Evolutionary conservation across 1,284 basidiomycete genomes (phyloP).

Genomic region (Cyathus olla): DNA sequence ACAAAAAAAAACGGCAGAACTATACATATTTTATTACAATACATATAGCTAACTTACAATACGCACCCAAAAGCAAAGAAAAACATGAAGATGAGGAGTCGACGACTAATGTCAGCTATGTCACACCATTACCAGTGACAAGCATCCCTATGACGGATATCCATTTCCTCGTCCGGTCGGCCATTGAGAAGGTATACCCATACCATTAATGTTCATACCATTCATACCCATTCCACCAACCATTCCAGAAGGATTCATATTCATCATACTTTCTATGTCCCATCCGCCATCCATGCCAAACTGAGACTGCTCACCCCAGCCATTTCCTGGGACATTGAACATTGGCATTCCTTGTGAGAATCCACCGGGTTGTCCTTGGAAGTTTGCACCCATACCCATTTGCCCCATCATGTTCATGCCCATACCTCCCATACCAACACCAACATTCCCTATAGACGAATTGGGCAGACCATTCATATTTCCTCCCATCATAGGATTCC

Average conservation of each 20-base stretch:
- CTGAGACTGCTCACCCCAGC: conserved; percentile 5
- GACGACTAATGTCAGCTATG: no score
- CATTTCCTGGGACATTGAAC: neutral
- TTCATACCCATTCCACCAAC: conserved; percentile 4
- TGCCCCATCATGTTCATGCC: conserved; percentile 5
- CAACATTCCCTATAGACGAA: conserved; percentile 1
- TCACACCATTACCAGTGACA: neutral
- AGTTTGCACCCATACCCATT: conserved; percentile 3
- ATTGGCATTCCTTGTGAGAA: conserved; percentile 2
- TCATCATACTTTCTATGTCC: conserved; percentile 6
- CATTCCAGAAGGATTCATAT: conserved; percentile 1
- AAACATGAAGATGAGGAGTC: no score
- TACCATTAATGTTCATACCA: conserved; percentile 4
- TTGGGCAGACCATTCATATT: neutral
- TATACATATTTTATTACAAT: neutral
- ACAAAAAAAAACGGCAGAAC: no score
- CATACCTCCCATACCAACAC: neutral
- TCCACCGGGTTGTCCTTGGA: conserved; percentile 3
- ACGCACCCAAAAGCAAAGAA: no score
- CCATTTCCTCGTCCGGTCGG: neutral
- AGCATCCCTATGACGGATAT: neutral
- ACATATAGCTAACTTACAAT: neutral
- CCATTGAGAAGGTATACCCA: conserved; percentile 8
- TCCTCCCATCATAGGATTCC: conserved; percentile 5
- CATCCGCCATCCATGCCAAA: conserved; percentile 5